Percentiles rank a stretch among this genome's conserved stretches.
Evolutionary conservation across 2,329 filamentous ascomycete species (phyloP).

Genomic region (Mycocentrospora acerina): DNA sequence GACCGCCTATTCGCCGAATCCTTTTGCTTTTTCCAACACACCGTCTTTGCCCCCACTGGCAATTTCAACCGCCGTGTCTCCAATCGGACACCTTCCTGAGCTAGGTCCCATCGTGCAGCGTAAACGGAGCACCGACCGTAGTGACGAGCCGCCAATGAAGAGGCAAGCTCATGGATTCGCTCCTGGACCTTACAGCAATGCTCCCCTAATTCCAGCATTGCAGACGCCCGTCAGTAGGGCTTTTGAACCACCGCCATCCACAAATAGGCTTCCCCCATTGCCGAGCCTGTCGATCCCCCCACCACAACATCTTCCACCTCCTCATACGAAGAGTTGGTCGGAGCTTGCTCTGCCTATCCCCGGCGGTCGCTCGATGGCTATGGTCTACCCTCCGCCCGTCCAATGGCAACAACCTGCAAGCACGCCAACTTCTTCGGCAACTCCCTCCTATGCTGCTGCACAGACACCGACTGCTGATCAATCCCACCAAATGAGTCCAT

Average conservation of each 20-base stretch:
- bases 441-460: slow-evolving; percentile 27
- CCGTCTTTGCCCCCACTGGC: slow-evolving; percentile 43
- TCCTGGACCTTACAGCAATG: slow-evolving; percentile 39
- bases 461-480: slow-evolving; percentile 36
- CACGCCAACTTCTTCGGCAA: slow-evolving; percentile 35
- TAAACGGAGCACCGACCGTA: slow-evolving; percentile 61
- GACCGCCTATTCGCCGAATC: slow-evolving; percentile 46
- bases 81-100: slow-evolving; percentile 46
- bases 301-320: slow-evolving; percentile 30
- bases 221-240: slow-evolving; percentile 37
- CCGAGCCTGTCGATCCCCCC: slow-evolving; percentile 71
- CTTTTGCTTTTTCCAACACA: slow-evolving; percentile 43
- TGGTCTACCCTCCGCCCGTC: slow-evolving; percentile 66
- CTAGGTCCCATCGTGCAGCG: slow-evolving; percentile 44
- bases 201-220: slow-evolving; percentile 36
- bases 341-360: slow-evolving; percentile 53
- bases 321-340: slow-evolving; percentile 44
- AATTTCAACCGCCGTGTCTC: slow-evolving; percentile 47
- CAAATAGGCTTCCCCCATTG: slow-evolving; percentile 62
- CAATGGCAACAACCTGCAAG: slow-evolving; percentile 52
- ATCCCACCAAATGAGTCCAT: slow-evolving; percentile 56
- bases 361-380: slow-evolving; percentile 70
- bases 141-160: slow-evolving; percentile 60
- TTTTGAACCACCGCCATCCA: slow-evolving; percentile 38
- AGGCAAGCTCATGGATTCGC: slow-evolving; percentile 44